A percentile compares a stretch with the other conserved stretches of the same genome.
phyloP scores from a whole-genome alignment of 2,329 filamentous ascomycete species.

The Aspergillus brasiliensis region DNA sequence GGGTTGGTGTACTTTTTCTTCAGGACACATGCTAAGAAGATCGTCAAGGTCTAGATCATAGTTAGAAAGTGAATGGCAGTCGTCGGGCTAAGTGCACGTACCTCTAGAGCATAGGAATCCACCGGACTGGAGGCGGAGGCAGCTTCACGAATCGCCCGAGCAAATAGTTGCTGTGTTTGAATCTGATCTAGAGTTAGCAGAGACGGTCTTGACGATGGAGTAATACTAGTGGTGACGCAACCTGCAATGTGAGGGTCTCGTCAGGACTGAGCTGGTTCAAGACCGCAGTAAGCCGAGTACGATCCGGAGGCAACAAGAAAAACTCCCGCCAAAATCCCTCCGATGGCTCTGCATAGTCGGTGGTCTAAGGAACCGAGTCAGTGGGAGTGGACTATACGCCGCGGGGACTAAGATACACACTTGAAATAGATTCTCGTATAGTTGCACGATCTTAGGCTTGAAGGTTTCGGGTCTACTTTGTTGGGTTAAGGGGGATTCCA shows the following conservation, averaged over 20 bases:
- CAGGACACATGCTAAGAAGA: slow-evolving; percentile 80
- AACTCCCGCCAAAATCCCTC: slow-evolving; percentile 97
- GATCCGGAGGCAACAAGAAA: slow-evolving; percentile 84
- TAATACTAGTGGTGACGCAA: slow-evolving; percentile 29
- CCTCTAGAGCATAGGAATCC: slow-evolving; percentile 82
- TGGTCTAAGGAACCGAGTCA: slow-evolving; percentile 52
- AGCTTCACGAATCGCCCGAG: slow-evolving; percentile 69
- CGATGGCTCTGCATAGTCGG: slow-evolving; percentile 68
- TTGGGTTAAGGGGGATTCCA: slow-evolving; percentile 95
- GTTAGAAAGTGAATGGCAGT: slow-evolving; percentile 44
- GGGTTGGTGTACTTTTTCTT: slow-evolving; percentile 92
- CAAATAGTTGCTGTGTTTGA: slow-evolving; percentile 77
- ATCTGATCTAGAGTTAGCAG: slow-evolving; percentile 42
- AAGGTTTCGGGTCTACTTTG: slow-evolving; percentile 88
- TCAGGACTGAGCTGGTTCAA: slow-evolving; percentile 72
- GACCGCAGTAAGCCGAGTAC: slow-evolving; percentile 65
- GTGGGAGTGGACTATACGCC: slow-evolving; percentile 6
- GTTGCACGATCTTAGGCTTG: slow-evolving; percentile 87
- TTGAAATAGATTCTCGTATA: slow-evolving; percentile 81
- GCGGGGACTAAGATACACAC: slow-evolving; percentile 38
- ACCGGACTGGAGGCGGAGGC: slow-evolving; percentile 62
- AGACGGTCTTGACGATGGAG: not conserved
- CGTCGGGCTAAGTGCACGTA: slow-evolving; percentile 44
- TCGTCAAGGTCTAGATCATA: slow-evolving; percentile 73
- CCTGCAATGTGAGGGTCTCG: slow-evolving; percentile 74